These are phyloP conservation scores for Scalesia atractyloides DNA, from an alignment of 129 eudicot genomes.

Conservation along the genomic window DNA sequence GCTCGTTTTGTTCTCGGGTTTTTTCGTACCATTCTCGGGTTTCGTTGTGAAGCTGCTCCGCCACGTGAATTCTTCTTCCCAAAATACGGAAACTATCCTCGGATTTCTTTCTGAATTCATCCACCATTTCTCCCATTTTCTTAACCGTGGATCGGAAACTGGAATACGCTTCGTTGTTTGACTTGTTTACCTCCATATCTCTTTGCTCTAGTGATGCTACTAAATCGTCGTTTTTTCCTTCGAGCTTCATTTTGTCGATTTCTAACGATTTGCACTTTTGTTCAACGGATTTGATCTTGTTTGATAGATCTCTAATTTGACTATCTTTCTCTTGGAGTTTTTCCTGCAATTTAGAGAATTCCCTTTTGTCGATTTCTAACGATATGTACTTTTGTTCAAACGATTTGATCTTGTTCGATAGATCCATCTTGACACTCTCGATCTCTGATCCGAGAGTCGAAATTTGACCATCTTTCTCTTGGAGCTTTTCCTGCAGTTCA, in stretches of 20 bases:
- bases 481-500: slow-evolving; percentile 29
- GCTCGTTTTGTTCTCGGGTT: slow-evolving; percentile 46
- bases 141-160: slow-evolving; percentile 47
- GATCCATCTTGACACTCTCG: slow-evolving; percentile 45
- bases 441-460: slow-evolving; percentile 27
- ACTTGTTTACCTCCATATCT: slow-evolving; percentile 34
- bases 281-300: slow-evolving; percentile 38
- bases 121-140: slow-evolving; percentile 70
- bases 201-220: slow-evolving; percentile 34
- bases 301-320: slow-evolving; percentile 37
- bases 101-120: slow-evolving; percentile 57
- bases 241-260: slow-evolving; percentile 39
- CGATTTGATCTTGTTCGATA: slow-evolving; percentile 39
- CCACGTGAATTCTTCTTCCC: slow-evolving; percentile 74
- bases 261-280: slow-evolving; percentile 28
- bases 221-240: slow-evolving; percentile 39
- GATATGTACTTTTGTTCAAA: slow-evolving; percentile 30
- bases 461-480: slow-evolving; percentile 35
- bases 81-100: slow-evolving; percentile 67
- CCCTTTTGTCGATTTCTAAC: slow-evolving; percentile 38
- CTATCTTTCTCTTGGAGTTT: slow-evolving; percentile 34
- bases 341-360: slow-evolving; percentile 30
- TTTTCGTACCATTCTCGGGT: slow-evolving; percentile 56
- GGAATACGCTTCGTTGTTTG: slow-evolving; percentile 34
- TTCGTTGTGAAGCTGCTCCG: slow-evolving; percentile 79